A percentile compares a stretch with the other conserved stretches of the same genome.
Conservation (phyloP, 345 rosid species). For the Eucalyptus rudis region DNA sequence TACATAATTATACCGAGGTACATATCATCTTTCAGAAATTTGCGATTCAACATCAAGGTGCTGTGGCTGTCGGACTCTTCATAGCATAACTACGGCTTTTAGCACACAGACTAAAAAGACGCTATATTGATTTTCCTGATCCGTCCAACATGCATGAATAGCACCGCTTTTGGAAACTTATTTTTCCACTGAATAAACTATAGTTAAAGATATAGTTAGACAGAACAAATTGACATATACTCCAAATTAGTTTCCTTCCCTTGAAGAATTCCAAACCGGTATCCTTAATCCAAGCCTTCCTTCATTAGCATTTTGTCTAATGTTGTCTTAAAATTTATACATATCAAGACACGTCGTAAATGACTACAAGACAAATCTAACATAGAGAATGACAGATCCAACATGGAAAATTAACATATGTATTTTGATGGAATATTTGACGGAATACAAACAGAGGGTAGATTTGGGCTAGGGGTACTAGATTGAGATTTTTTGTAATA, state of each 20-base stretch:
- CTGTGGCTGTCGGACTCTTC: neutral
- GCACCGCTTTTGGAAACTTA: neutral
- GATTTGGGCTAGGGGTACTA: neutral
- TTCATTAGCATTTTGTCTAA: neutral
- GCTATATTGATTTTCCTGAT: neutral
- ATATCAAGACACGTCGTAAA: neutral
- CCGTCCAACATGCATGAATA: neutral
- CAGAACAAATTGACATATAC: neutral
- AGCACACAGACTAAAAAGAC: neutral
- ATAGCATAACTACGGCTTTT: neutral
- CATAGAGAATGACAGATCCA: neutral
- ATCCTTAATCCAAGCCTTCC: neutral
- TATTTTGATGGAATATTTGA: neutral
- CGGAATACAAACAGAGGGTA: neutral
- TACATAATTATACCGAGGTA: neutral
- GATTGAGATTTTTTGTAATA: neutral
- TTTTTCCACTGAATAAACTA: neutral
- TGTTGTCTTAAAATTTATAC: neutral
- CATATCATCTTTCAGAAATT: neutral
- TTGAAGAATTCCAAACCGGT: neutral
- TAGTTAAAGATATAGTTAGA: neutral
- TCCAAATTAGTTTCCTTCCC: neutral
- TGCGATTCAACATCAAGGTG: neutral
- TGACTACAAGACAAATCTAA: neutral
- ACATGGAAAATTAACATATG: neutral